Evolutionary conservation across 768 basidiomycete species (phyloP), one percentile per base, ranked within the genome.

Genomic region (Macrolepiota dolichaula): DNA sequence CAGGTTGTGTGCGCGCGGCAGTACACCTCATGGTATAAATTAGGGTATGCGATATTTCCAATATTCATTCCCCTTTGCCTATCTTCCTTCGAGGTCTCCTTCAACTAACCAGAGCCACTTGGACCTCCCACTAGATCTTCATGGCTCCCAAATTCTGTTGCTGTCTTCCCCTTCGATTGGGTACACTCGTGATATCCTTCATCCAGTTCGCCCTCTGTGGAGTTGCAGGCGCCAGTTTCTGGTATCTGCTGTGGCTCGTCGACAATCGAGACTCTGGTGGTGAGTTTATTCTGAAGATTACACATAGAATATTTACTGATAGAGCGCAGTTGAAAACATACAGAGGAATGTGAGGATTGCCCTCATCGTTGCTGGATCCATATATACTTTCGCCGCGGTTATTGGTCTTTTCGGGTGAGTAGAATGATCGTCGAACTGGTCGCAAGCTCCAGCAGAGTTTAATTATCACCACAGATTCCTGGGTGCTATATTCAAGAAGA

Each of bases 121-220:
- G 11, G 47, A 13, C 40, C 53, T 54, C 60, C 61, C 24, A 24
- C 29, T 42, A 36, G 2, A 38, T 50, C 42, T 11, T 22, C 38
- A 79, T 79, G 77, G 66, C 69, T 36, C 70, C 77, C 35, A 79
- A 79, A 65, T 77, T 77, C 63, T 71, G 77, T 9, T 77, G 73
- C 57, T 80, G 79, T 60, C 66, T 80, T 12, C 78, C 79, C n/a
- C 73, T 78, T 44, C 74, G 78, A 22, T 65, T 79, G 42, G 78
- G 78, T 47, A 76, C 77, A 13, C 57, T 77, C 19, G 57, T 79
- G 22, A 77, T 80, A 47, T 75, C 78, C 1, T 68, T 78, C 57
- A 47, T 77, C 44, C 76, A 78, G 42, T 78, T 79, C 65, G n/a
- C 76, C 42, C 55, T 76, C 11, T 72, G 67, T 44, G 75, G 71